Conservation (phyloP, 140 eudicot genomes). For the Erigeron philadelphicus region DNA sequence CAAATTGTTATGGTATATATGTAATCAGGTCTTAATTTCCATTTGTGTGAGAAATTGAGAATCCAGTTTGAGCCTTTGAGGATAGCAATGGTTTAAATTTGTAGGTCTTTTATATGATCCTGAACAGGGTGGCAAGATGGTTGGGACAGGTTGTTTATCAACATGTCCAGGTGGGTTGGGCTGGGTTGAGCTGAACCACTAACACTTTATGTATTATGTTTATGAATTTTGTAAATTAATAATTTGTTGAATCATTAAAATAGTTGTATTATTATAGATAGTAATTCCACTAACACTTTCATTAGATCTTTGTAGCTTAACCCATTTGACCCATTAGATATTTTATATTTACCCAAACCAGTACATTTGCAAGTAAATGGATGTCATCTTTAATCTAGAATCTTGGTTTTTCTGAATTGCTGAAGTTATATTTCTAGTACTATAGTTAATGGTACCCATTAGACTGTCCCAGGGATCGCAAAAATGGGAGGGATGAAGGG, state of each 20-base stretch:
- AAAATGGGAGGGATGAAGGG: neutral
- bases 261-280: no score
- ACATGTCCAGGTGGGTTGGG: neutral
- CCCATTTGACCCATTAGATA: neutral
- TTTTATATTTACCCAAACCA: neutral
- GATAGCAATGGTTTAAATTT: neutral
- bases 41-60: neutral
- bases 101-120: neutral
- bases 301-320: neutral
- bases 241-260: no score
- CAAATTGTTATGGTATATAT: slow-evolving; percentile 7
- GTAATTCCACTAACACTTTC: no score
- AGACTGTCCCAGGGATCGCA: neutral
- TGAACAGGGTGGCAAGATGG: neutral
- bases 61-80: neutral
- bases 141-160: neutral
- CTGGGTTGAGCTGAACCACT: neutral
- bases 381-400: neutral
- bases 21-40: neutral
- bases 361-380: neutral
- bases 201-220: neutral
- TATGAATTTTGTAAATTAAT: no score
- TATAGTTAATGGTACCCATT: neutral
- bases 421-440: neutral
- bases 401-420: neutral